Base-by-base conservation (phyloP, 768 basidiomycete genomes). In the Kwoniella sp. region DNA sequence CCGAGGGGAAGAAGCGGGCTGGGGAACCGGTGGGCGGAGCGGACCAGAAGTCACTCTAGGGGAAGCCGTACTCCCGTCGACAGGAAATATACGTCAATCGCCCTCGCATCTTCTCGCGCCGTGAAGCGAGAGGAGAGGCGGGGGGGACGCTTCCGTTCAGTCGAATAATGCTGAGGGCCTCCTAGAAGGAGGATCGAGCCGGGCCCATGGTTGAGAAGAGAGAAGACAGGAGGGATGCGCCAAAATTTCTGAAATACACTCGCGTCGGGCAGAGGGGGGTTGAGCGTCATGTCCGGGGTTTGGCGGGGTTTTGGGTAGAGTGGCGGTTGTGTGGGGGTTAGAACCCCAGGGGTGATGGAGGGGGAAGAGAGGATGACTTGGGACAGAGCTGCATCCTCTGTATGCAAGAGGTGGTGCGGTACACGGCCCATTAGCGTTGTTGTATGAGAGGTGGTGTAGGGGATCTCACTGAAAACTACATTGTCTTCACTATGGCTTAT, bases 51-150 rank as follows among this genome's bases (percentile, higher is more conserved):
- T 65, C 60, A 44, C 57, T 67, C 50, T 41, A 57, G 65, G 68
- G 68, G 42, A 51, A 70, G 65, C 68, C 65, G 65, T 70, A 39
- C 27, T 57, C 61, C 63, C 68, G 68, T 70, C 68, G 68, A 67
- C 65, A 62, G 65, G 68, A 70, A 70, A 62, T 70, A 49, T 70
- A 70, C 68, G 68, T 61, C 65, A 67, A 70, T 57, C 64, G 20
- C 49, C 15, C 31, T 19, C 22, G 2, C 10, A 26, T 36, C 28
- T 8, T 26, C 15, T 19, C 5, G n/a, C n/a, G n/a, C n/a, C n/a
- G n/a, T n/a, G n/a, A n/a, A n/a, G n/a, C n/a, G 27, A 17, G 46
- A 15, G 5, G 29, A 57, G 23, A 19, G 29, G n/a, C 27, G 38
- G 28, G 29, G 20, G 62, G 57, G 60, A 65, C 68, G 65, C 65